Conservation (phyloP, 2,329 filamentous ascomycete genomes). For the Colletotrichum lini region DNA sequence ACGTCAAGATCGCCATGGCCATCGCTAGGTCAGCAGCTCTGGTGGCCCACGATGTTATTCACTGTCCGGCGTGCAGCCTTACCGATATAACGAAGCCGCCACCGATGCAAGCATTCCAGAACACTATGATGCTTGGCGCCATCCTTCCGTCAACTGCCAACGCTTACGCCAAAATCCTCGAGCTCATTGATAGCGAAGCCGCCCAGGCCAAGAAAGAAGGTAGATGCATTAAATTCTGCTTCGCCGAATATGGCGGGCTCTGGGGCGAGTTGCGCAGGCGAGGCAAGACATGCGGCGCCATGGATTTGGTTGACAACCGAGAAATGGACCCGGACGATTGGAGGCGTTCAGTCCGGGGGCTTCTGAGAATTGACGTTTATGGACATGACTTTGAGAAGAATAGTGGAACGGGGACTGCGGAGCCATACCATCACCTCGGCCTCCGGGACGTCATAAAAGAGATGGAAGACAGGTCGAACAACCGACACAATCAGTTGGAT, state of each 20-base stretch:
- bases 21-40: conserved; percentile 63
- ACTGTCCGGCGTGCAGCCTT: conserved; percentile 65
- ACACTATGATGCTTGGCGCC: conserved; percentile 70
- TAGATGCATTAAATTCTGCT: conserved; percentile 60
- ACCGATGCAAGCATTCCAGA: conserved; percentile 68
- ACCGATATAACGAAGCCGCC: conserved; percentile 53
- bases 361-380: conserved; percentile 72
- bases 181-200: conserved; percentile 68
- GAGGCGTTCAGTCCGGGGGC: conserved; percentile 66
- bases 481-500: conserved; percentile 66
- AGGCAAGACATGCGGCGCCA: conserved; percentile 47
- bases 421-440: conserved; percentile 56
- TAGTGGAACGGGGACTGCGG: conserved; percentile 36
- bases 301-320: conserved; percentile 56
- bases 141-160: conserved; percentile 71
- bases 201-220: conserved; percentile 59
- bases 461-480: conserved; percentile 66
- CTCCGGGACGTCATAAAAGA: conserved; percentile 68
- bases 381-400: conserved; percentile 55
- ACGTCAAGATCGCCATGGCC: conserved; percentile 62
- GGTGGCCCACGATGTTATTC: conserved; percentile 65
- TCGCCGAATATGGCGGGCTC: conserved; percentile 64
- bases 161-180: conserved; percentile 69
- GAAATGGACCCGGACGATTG: conserved; percentile 68
- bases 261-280: conserved; percentile 56